Conservation (phyloP, 1,139 yeast species). For the Suhomyces anneliseae region DNA sequence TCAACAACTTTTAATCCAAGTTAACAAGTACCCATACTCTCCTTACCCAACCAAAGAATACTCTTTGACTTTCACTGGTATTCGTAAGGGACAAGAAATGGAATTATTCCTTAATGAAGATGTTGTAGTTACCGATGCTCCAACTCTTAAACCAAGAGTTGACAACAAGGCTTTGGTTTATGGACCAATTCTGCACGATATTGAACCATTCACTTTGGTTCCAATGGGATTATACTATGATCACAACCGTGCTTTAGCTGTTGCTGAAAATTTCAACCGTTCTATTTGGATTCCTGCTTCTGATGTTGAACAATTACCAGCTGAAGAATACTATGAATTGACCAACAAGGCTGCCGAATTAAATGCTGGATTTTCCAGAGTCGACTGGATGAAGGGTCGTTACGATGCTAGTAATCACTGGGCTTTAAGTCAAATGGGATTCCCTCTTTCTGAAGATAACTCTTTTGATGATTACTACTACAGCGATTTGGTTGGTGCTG, state of each 20-base stretch:
- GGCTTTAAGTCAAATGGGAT: constrained; percentile 55
- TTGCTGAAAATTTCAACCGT: constrained; percentile 62
- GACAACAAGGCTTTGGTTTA: constrained; percentile 47
- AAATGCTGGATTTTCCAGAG: constrained; percentile 69
- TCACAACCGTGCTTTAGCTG: constrained; percentile 66
- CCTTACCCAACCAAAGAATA: constrained; percentile 62
- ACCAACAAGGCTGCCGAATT: constrained; percentile 75
- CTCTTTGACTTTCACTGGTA: constrained; percentile 51
- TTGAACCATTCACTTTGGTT: constrained; percentile 48
- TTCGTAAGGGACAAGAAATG: constrained; percentile 48
- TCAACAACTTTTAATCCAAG: constrained; percentile 59
- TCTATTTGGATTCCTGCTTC: constrained; percentile 68
- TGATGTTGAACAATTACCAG: constrained; percentile 39
- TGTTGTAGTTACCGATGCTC: constrained; percentile 19
- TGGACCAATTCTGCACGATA: constrained; percentile 51
- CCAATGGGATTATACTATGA: constrained; percentile 61
- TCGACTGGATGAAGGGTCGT: constrained; percentile 66
- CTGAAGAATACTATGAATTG: constrained; percentile 85
- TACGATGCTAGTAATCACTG: constrained; percentile 45
- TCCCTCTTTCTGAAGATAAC: constrained; percentile 46
- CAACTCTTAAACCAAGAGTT: constrained; percentile 32
- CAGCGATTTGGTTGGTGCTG: constrained; percentile 91
- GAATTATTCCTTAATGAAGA: constrained; percentile 27
- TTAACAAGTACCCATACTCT: constrained; percentile 59
- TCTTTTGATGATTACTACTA: constrained; percentile 65